Conservation (phyloP, 257 asterid genomes). For the Lycium ferocissimum region DNA sequence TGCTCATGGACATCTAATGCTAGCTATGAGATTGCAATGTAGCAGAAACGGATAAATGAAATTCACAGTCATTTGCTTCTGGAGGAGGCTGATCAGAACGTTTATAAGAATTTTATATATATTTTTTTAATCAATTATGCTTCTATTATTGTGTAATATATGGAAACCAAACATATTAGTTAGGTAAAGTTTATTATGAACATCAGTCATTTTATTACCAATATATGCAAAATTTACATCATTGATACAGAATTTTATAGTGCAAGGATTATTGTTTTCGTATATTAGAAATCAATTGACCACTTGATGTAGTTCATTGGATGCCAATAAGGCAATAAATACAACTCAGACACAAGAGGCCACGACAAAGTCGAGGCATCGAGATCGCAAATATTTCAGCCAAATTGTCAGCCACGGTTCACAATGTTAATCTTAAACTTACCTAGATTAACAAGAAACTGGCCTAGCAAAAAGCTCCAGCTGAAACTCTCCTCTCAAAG, state of each 20-base stretch:
- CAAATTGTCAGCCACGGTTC: slow-evolving; percentile 8
- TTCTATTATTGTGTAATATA: no score
- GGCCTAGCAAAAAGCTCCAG: neutral
- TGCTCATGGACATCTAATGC: no score
- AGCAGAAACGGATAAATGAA: neutral
- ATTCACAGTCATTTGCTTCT: neutral
- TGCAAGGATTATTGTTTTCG: neutral
- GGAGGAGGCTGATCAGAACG: no score
- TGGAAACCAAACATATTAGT: neutral
- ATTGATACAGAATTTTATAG: neutral
- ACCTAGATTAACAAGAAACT: neutral
- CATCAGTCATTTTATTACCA: neutral
- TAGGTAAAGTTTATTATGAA: neutral
- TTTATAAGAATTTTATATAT: neutral
- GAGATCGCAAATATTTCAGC: neutral
- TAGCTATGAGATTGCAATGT: no score
- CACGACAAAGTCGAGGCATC: neutral
- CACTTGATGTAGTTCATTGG: neutral
- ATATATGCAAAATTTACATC: neutral
- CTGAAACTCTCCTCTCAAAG: slow-evolving; percentile 1
- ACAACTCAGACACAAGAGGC: neutral
- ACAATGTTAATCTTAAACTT: neutral
- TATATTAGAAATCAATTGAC: neutral
- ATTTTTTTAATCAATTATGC: neutral
- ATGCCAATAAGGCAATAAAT: neutral